These are phyloP conservation scores for Candida sanyiensis DNA, from an alignment of 805 yeast genomes.

Conservation along the genomic window DNA sequence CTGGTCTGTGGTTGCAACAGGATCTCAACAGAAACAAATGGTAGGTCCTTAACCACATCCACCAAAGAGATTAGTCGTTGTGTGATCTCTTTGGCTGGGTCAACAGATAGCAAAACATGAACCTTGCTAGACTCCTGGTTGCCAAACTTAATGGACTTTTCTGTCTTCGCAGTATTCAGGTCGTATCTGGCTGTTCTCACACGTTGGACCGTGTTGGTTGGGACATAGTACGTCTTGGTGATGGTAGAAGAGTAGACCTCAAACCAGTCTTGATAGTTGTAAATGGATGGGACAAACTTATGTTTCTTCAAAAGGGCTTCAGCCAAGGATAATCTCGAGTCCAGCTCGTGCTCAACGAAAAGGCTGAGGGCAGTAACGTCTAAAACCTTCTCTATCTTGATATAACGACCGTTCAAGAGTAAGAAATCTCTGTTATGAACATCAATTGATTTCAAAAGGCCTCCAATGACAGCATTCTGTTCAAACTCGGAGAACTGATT, in stretches of 20 bases:
- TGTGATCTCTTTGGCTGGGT: conserved; percentile 67
- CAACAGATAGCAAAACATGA: conserved; percentile 55
- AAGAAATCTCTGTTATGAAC: conserved; percentile 36
- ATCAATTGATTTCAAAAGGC: conserved; percentile 28
- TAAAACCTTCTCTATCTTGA: conserved; percentile 29
- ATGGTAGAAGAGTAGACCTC: conserved; percentile 41
- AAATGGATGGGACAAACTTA: conserved; percentile 11
- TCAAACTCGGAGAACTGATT: conserved; percentile 14
- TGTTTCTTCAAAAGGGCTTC: conserved; percentile 22
- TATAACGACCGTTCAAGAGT: conserved; percentile 50
- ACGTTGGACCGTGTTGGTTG: conserved; percentile 26
- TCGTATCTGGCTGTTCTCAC: conserved; percentile 43
- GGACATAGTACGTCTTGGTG: conserved; percentile 38
- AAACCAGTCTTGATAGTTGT: conserved; percentile 36
- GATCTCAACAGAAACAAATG: conserved; percentile 49
- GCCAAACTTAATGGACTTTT: conserved; percentile 22
- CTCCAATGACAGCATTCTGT: conserved; percentile 6
- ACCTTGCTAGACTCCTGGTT: conserved; percentile 32
- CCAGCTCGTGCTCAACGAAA: conserved; percentile 42
- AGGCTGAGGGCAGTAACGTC: conserved; percentile 29
- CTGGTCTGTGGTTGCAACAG: conserved; percentile 51
- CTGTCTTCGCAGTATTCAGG: conserved; percentile 29
- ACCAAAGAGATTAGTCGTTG: conserved; percentile 54
- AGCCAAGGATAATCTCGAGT: conserved; percentile 36
- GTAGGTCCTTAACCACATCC: conserved; percentile 36